phyloP scores from a whole-genome alignment of 108 stramenopile species.

The Cyclotella distinguenda region DNA sequence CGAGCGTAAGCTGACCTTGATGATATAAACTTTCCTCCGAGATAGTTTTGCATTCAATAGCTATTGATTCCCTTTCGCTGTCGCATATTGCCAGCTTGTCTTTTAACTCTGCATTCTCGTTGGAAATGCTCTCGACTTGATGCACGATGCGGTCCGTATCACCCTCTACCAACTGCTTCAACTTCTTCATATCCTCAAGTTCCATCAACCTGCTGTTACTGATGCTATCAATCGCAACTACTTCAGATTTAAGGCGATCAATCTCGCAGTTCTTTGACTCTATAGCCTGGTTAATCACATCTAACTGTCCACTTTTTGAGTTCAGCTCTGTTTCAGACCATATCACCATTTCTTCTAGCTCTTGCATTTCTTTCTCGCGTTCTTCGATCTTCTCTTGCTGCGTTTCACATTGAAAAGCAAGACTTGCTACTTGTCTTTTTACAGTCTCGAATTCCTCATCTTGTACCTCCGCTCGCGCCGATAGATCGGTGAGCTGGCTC shows the following conservation, averaged over 20 bases:
- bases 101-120: background rate
- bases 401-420: background rate
- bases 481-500: too few relatives aligned
- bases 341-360: constrained; percentile 14
- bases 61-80: background rate
- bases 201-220: background rate
- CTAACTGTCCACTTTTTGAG: background rate
- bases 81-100: background rate
- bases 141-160: background rate
- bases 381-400: background rate
- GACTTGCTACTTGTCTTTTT: background rate
- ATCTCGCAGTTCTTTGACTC: constrained; percentile 2
- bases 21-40: too few relatives aligned
- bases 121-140: background rate
- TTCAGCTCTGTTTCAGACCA: constrained; percentile 6
- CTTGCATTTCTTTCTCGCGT: background rate
- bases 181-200: background rate
- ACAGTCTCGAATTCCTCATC: too few relatives aligned
- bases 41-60: background rate
- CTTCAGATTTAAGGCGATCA: background rate
- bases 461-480: too few relatives aligned
- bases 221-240: background rate
- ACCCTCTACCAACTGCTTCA: background rate
- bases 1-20: too few relatives aligned
- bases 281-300: background rate